Conservation (phyloP, 2,329 filamentous ascomycete genomes). For the Phialemonium atrogriseum region DNA sequence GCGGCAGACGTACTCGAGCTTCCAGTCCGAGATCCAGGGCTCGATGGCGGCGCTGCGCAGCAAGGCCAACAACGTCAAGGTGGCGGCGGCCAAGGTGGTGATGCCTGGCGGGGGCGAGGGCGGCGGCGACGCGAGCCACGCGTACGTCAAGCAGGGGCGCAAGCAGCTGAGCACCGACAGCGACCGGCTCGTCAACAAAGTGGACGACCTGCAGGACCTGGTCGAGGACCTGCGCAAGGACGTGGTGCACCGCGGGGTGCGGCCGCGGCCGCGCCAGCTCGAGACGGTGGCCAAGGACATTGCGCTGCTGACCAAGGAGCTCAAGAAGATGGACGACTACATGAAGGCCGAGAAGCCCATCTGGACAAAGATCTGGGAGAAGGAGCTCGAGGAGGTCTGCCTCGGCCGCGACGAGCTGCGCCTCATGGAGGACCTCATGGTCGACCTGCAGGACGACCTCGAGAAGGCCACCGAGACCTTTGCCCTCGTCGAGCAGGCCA, state of each 20-base stretch:
- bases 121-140: constrained; percentile 70
- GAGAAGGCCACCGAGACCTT: constrained; percentile 94
- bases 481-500: constrained; percentile 90
- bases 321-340: constrained; percentile 91
- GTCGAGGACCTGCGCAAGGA: constrained; percentile 97
- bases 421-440: constrained; percentile 89
- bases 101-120: constrained; percentile 64
- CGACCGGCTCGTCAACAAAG: constrained; percentile 80
- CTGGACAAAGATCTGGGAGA: constrained; percentile 99
- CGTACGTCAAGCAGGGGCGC: constrained; percentile 79
- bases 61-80: constrained; percentile 77
- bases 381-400: constrained; percentile 90
- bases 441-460: constrained; percentile 87
- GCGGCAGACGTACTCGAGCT: constrained; percentile 86
- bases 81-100: constrained; percentile 59
- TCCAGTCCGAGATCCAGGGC: constrained; percentile 78
- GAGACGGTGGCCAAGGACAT: constrained; percentile 88
- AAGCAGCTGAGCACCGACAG: constrained; percentile 82
- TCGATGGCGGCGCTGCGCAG: constrained; percentile 78
- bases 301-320: constrained; percentile 67
- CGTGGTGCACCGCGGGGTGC: constrained; percentile 85
- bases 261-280: constrained; percentile 81
- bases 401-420: constrained; percentile 91
- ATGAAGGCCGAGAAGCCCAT: constrained; percentile 86
- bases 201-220: constrained; percentile 94